Conservation (phyloP, 768 basidiomycete species). For the Collybiopsis confluens region DNA sequence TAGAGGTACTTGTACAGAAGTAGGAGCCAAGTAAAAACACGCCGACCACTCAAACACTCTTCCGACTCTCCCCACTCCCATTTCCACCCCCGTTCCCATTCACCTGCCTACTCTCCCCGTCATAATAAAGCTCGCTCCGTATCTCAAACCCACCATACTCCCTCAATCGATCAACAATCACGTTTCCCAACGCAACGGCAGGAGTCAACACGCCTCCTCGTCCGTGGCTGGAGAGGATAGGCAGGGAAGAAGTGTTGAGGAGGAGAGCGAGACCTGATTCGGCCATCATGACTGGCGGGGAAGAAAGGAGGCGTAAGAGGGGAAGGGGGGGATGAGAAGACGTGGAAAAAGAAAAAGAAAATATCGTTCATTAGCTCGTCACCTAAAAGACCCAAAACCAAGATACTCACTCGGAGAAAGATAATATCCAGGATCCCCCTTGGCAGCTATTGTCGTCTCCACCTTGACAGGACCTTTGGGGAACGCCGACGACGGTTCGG, state of each 20-base stretch:
- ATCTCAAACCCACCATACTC: constrained; percentile 3
- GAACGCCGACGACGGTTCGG: constrained; percentile 36
- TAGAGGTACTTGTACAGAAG: too few relatives aligned
- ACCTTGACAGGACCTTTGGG: constrained; percentile 38
- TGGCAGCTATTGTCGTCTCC: constrained; percentile 56
- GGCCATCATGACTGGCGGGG: constrained; percentile 59
- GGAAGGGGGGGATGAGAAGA: constrained; percentile 2
- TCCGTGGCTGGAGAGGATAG: constrained; percentile 55
- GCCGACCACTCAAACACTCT: not conserved
- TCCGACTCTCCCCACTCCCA: not conserved
- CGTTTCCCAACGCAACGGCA: constrained; percentile 76
- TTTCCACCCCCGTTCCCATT: not conserved
- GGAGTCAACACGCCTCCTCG: constrained; percentile 83
- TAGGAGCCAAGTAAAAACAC: too few relatives aligned
- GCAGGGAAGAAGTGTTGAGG: constrained; percentile 34
- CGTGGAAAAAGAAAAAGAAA: not conserved
- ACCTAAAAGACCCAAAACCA: too few relatives aligned
- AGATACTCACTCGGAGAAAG: constrained; percentile 56
- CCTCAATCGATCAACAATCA: constrained; percentile 59
- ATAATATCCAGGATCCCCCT: constrained; percentile 76
- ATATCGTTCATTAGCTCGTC: too few relatives aligned
- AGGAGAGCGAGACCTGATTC: constrained; percentile 76
- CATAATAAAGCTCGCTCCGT: too few relatives aligned
- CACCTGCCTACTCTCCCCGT: too few relatives aligned
- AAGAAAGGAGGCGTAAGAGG: not conserved